Conservation (phyloP, 495 filamentous ascomycete genomes). For the Daldinia bambusicola region DNA sequence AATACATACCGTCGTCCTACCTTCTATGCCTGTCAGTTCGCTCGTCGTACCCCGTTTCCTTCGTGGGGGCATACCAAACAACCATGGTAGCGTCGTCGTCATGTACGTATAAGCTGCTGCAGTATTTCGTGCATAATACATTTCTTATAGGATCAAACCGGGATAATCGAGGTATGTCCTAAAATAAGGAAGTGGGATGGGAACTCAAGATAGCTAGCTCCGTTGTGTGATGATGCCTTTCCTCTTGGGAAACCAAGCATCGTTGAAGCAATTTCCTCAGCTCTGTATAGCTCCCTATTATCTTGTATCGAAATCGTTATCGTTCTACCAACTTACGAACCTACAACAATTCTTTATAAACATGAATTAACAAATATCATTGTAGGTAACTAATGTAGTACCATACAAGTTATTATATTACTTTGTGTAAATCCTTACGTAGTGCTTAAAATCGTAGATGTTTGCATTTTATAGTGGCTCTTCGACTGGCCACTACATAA, state of each 20-base stretch:
- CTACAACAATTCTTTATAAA: neutral
- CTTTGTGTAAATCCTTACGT: neutral
- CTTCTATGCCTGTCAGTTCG: neutral
- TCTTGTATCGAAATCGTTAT: neutral
- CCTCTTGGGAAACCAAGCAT: no score
- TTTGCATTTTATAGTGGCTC: neutral
- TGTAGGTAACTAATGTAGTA: neutral
- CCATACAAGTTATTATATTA: neutral
- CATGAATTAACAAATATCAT: neutral
- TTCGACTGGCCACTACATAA: neutral
- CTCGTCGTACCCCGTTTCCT: neutral
- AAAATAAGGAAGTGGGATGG: neutral
- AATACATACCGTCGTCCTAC: neutral
- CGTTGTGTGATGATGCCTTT: neutral
- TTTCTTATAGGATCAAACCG: neutral
- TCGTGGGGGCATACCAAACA: slow-evolving; percentile 2
- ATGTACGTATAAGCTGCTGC: slow-evolving; percentile 2
- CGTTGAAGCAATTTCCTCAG: no score
- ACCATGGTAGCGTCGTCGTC: neutral
- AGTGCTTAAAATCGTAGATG: neutral
- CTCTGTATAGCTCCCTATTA: no score
- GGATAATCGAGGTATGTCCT: neutral
- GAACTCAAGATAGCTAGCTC: neutral
- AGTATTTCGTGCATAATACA: slow-evolving; percentile 2
- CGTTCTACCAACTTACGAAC: neutral